phyloP scores from a whole-genome alignment of 108 stramenopile genomes.

The Skeletonema menzelii region DNA sequence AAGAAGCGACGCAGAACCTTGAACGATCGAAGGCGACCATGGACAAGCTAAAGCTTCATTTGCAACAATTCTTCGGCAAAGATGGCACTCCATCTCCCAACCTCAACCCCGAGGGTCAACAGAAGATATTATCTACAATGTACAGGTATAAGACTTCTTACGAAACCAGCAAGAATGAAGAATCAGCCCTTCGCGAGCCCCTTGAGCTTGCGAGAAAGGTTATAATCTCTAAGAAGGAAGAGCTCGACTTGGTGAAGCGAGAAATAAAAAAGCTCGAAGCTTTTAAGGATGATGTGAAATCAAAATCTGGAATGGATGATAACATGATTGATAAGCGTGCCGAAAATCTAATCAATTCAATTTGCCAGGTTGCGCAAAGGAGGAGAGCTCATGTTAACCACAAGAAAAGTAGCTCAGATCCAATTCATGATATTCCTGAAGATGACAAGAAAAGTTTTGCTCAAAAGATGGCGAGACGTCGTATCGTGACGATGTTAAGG shows the following conservation, averaged over 20 bases:
- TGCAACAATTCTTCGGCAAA: constrained; percentile 19
- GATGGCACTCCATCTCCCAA: constrained; percentile 20
- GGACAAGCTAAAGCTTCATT: constrained; percentile 16
- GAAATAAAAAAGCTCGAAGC: neutral
- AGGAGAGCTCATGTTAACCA: neutral
- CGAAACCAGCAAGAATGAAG: constrained; percentile 15
- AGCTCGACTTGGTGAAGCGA: neutral
- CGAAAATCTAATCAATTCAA: constrained; percentile 6
- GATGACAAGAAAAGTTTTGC: constrained; percentile 23
- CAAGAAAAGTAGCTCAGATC: constrained; percentile 2
- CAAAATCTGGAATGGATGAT: neutral
- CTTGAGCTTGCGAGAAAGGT: constrained; percentile 17
- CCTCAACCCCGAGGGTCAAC: constrained; percentile 9
- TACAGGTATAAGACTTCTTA: constrained; percentile 22
- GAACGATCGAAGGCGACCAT: constrained; percentile 14
- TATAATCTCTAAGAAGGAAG: neutral
- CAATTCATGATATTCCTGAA: constrained; percentile 3
- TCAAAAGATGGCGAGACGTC: constrained; percentile 31
- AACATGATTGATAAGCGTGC: neutral
- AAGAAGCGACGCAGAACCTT: constrained; percentile 6
- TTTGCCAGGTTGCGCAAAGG: neutral
- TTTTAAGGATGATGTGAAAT: neutral
- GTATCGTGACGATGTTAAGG: constrained; percentile 32
- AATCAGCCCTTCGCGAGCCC: constrained; percentile 2
- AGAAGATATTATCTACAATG: constrained; percentile 26